Conservation (phyloP, 257 asterid species). For the Agastache rugosa region DNA sequence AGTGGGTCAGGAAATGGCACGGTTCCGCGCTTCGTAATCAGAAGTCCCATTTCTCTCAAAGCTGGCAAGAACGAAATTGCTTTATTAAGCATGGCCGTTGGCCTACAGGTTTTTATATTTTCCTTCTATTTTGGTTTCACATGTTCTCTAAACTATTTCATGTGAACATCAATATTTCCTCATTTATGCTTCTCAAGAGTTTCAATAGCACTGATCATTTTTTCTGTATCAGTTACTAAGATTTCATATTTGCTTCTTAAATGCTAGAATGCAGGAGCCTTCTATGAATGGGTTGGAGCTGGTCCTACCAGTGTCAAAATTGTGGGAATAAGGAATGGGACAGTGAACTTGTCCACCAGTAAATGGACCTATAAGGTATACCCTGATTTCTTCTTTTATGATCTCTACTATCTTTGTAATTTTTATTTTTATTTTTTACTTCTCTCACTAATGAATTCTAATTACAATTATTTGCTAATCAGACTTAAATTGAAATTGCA, state of each 20-base stretch:
- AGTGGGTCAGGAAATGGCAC: slow-evolving; percentile 86
- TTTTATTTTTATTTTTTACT: not conserved
- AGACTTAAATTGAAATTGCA: not conserved
- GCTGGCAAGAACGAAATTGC: slow-evolving; percentile 84
- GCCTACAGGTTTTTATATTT: slow-evolving; percentile 62
- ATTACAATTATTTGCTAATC: not conserved
- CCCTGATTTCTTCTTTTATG: slow-evolving; percentile 24
- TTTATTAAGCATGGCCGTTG: slow-evolving; percentile 83
- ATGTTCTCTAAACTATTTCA: not conserved
- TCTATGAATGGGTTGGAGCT: slow-evolving; percentile 87
- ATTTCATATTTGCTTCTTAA: slow-evolving; percentile 24
- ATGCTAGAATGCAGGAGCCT: slow-evolving; percentile 84
- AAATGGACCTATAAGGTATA: slow-evolving; percentile 80
- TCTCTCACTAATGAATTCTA: not conserved
- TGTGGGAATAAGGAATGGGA: slow-evolving; percentile 68
- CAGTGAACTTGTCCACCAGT: slow-evolving; percentile 64
- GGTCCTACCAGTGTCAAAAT: slow-evolving; percentile 80
- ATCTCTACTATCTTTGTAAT: slow-evolving; percentile 20
- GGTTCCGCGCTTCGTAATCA: slow-evolving; percentile 58
- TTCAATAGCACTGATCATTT: not conserved
- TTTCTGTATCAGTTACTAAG: slow-evolving; percentile 1
- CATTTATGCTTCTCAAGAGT: not conserved
- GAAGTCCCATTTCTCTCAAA: slow-evolving; percentile 62
- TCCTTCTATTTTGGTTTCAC: slow-evolving; percentile 7
- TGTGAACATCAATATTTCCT: not conserved